Evolutionary conservation across 148 eudicot genomes (phyloP).

Genomic region (Linanthus parryae): DNA sequence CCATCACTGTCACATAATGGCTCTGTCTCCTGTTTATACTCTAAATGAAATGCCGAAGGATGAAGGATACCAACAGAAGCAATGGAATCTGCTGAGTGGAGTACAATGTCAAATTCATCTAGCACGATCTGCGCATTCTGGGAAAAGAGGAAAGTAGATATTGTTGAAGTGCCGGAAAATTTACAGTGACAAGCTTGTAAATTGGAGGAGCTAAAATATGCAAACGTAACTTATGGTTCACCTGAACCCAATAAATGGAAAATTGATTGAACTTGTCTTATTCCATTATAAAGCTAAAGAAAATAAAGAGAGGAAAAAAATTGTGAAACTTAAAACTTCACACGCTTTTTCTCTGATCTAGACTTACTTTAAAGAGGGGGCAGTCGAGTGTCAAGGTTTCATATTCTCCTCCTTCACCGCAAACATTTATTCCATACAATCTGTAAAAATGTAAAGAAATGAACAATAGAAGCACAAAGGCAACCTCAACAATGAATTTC

Average conservation of each 20-base stretch:
- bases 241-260: background rate
- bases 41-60: conserved; percentile 81
- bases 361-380: conserved; percentile 79
- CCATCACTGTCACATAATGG: conserved; percentile 20
- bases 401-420: conserved; percentile 99
- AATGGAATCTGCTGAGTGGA: conserved; percentile 83
- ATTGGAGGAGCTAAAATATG: background rate
- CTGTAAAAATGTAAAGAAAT: conserved; percentile 27
- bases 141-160: conserved; percentile 11
- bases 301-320: background rate
- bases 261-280: background rate
- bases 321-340: background rate
- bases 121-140: conserved; percentile 91
- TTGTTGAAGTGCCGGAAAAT: too few relatives aligned
- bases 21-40: conserved; percentile 35
- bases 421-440: conserved; percentile 87
- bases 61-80: conserved; percentile 98
- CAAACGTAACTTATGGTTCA: background rate
- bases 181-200: too few relatives aligned
- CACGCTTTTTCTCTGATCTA: background rate
- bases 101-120: conserved; percentile 67
- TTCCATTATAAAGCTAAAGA: background rate
- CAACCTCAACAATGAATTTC: background rate
- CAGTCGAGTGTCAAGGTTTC: conserved; percentile 95
- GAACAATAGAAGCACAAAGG: background rate